Evolutionary conservation across 2,329 filamentous ascomycete species (phyloP), one percentile per base, ranked within the genome.

Genomic region (Parasarocladium wereldwijsianum): DNA sequence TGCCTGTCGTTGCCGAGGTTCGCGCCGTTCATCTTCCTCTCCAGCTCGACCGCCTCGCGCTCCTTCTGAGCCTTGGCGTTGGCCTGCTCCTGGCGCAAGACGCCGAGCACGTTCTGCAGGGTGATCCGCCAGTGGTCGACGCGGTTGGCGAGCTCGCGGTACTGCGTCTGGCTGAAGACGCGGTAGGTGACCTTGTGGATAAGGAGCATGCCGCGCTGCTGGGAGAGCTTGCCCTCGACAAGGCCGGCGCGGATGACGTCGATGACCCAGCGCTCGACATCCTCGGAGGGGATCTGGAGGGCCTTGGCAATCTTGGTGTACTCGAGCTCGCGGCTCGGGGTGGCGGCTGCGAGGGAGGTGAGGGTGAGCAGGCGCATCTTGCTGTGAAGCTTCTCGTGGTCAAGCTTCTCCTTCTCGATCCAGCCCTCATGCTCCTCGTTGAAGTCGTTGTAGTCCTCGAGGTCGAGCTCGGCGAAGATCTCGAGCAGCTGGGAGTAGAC

Each of bases 241-340:
- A 98, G 74, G 19, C 86, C 85, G 27, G 86, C 84, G 42, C 90
- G 83, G 58, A 98, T 94, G 43, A 92, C 86, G 54, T 98, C 90
- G 47, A 98, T 98, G 42, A 92, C 84, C 90, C 90, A 98, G 69
- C 87, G 80, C 67, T 98, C 90, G 24, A 96, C 84, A 39, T 96
- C 84, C 39, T 81, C 76, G 26, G 61, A 50, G 26, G 83, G 75
- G 33, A 98, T 76, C 56, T 90, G 79, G 26, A 98, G 73, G 5
- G 84, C 79, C 50, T 78, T 78, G 40, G 80, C 72, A 49, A 98
- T 94, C 47, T 71, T 71, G 41, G 68, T 66, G 60, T 98, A 98
- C 36, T 87, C 78, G 31, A 98, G 78, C 47, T 90, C 84, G 47
- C 87, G 81, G 46, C 74, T 82, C 36, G 80, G 77, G 14, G 79